phyloP scores from a whole-genome alignment of 768 basidiomycete species.

The Kwoniella sp. region DNA sequence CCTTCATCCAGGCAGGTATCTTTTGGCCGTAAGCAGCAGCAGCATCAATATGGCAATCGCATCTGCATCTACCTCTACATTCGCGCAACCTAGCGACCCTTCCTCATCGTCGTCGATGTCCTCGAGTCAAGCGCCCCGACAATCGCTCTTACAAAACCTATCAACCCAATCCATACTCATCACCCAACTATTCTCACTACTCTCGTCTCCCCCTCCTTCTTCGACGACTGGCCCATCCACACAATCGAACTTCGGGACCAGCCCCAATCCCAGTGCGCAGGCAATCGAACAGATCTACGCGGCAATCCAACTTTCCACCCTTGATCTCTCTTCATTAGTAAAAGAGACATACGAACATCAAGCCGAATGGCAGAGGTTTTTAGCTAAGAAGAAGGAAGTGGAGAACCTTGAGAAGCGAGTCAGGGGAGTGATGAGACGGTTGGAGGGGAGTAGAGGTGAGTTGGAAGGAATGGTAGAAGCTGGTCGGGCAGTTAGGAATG shows the following conservation, averaged over 20 bases:
- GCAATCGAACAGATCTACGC: slow-evolving; percentile 27
- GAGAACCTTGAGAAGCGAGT: slow-evolving; percentile 32
- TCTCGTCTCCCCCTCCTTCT: slow-evolving; percentile 16
- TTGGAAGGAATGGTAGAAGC: slow-evolving; percentile 35
- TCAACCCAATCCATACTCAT: slow-evolving; percentile 36
- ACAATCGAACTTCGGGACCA: background rate
- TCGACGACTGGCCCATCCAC: no score
- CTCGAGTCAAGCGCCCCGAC: slow-evolving; percentile 16
- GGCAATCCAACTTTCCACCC: slow-evolving; percentile 19
- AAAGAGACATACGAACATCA: slow-evolving; percentile 37
- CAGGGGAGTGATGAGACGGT: slow-evolving; percentile 19
- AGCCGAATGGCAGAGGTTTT: slow-evolving; percentile 22
- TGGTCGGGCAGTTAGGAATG: slow-evolving; percentile 18
- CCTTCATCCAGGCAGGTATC: no score
- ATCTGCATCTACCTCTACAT: background rate
- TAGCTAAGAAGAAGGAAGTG: slow-evolving; percentile 28
- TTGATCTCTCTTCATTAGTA: slow-evolving; percentile 30
- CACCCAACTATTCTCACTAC: slow-evolving; percentile 36
- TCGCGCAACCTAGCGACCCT: background rate
- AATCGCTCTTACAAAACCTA: slow-evolving; percentile 37
- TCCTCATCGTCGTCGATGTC: slow-evolving; percentile 7
- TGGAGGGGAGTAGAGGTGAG: slow-evolving; percentile 35
- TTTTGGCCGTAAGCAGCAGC: no score
- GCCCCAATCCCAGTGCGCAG: slow-evolving; percentile 1
- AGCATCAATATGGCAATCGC: background rate